Percentiles rank a stretch among this genome's conserved stretches.
These are phyloP conservation scores for Stenogyne calaminthoides DNA, from an alignment of 305 asterid species.

Conservation along the genomic window DNA sequence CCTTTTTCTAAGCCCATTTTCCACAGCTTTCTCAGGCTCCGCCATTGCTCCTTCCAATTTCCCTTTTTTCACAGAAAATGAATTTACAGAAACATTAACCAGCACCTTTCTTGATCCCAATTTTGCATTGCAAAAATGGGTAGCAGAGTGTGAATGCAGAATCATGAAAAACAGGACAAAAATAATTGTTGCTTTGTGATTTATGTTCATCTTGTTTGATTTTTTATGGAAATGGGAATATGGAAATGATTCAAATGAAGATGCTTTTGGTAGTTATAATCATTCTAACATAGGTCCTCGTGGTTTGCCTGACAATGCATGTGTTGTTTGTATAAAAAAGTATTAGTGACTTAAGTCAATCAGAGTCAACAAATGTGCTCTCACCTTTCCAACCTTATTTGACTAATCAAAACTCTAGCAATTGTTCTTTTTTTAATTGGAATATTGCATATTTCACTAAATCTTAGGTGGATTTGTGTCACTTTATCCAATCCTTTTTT, in stretches of 20 bases:
- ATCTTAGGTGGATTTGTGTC: not conserved
- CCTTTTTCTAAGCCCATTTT: constrained; percentile 43
- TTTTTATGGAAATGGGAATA: not conserved
- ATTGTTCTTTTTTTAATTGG: not conserved
- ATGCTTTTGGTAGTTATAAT: constrained; percentile 10
- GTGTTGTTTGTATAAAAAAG: constrained; percentile 31
- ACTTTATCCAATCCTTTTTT: not conserved
- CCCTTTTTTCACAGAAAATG: constrained; percentile 33
- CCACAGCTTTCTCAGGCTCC: constrained; percentile 48
- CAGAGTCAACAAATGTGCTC: constrained; percentile 28
- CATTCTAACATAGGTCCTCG: constrained; percentile 13
- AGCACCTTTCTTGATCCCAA: constrained; percentile 45
- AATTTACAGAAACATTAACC: constrained; percentile 24
- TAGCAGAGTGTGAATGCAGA: constrained; percentile 25
- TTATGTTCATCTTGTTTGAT: constrained; percentile 2
- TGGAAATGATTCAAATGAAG: not conserved
- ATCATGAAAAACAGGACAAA: constrained; percentile 36
- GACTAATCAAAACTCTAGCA: constrained; percentile 1
- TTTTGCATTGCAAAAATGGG: constrained; percentile 1
- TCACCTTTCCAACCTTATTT: constrained; percentile 13
- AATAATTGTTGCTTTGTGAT: constrained; percentile 26
- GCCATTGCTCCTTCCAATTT: constrained; percentile 31
- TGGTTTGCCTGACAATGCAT: constrained; percentile 48
- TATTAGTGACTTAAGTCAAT: constrained; percentile 28
- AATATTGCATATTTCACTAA: not conserved